Base-by-base conservation (phyloP, 352 stramenopile genomes). In the Globisporangium parvum region DNA sequence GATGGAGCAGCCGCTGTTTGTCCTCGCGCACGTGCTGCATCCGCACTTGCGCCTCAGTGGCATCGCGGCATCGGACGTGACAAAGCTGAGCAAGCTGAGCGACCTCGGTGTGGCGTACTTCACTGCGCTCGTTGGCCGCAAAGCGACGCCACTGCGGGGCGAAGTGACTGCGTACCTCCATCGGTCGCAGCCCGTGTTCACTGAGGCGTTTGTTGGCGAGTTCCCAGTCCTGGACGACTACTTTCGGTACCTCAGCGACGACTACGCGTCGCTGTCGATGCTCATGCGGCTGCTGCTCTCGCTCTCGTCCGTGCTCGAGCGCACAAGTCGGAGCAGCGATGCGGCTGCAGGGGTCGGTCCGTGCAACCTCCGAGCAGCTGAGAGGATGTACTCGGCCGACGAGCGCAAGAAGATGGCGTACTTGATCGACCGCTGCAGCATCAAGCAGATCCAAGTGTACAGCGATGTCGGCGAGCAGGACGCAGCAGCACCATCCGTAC, bases 81-180 rank as follows among this genome's bases (percentile, higher is more conserved):
- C 75, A 2, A 89, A 85, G 59, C 40, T 79, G 40, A 87, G 75
- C 54, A 61, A 67, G 37, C 59, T 91, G 35, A 88, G 75, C 60
- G 78, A 89, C 59, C 53, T 80, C 8, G 68, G 67, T 10, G 76
- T 85, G 5, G 45, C 54, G 14, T 92, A 92, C 62, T 88, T 81
- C 54, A 53, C 47, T 37, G 67, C 62, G 18, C 69, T 87, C 14
- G 75, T 87, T 41, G 59, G 58, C 46, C 66, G 57, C 15, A 83
- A 76, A 53, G 59, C 75, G 8, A 75, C 53, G 47, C 77, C 65
- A 18, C 45, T 89, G 50, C 75, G 75, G 41, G 77, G 74, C 28
- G 76, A 89, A 58, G 64, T 89, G 55, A 87, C 77, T 2, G 78
- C 81, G 39, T 91, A 80, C 47, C 47, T 88, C n/a, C 75, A 89